phyloP scores from a whole-genome alignment of 2,329 filamentous ascomycete genomes.

The Monilinia aucupariae region DNA sequence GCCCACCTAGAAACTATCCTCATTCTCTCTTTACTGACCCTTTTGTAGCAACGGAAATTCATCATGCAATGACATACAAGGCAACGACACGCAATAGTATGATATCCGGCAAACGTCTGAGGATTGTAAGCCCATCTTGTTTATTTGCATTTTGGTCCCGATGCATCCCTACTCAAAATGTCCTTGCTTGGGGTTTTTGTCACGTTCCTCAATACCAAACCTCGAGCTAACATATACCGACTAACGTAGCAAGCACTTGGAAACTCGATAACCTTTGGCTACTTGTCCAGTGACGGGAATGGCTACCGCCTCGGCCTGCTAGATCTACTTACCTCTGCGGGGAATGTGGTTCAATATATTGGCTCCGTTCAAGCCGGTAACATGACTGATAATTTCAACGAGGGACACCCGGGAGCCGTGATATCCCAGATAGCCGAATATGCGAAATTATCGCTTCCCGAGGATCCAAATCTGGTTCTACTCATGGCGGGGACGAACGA shows the following conservation, averaged over 20 bases:
- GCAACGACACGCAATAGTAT: neutral
- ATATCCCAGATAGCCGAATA: constrained; percentile 33
- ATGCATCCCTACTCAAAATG: neutral
- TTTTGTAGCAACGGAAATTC: neutral
- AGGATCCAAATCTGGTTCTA: constrained; percentile 35
- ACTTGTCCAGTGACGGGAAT: constrained; percentile 33
- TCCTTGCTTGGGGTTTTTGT: neutral
- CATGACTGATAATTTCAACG: constrained; percentile 35
- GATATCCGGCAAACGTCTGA: neutral
- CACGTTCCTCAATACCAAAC: neutral
- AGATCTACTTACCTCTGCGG: constrained; percentile 25
- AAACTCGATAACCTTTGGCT: constrained; percentile 39
- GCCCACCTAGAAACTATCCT: neutral
- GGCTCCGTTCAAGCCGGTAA: constrained; percentile 34
- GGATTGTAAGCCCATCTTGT: constrained; percentile 11
- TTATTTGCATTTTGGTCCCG: neutral
- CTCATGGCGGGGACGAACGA: constrained; percentile 37
- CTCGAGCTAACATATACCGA: neutral
- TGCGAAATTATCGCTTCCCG: constrained; percentile 19
- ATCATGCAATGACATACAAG: neutral
- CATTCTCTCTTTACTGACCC: neutral
- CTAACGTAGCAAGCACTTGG: constrained; percentile 32
- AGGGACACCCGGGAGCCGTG: constrained; percentile 34
- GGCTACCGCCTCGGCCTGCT: constrained; percentile 37
- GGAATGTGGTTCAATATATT: constrained; percentile 32